Evolutionary conservation across 805 yeast species (phyloP), one percentile per base, ranked within the genome.

Genomic region (Monosporozyma siamensis): DNA sequence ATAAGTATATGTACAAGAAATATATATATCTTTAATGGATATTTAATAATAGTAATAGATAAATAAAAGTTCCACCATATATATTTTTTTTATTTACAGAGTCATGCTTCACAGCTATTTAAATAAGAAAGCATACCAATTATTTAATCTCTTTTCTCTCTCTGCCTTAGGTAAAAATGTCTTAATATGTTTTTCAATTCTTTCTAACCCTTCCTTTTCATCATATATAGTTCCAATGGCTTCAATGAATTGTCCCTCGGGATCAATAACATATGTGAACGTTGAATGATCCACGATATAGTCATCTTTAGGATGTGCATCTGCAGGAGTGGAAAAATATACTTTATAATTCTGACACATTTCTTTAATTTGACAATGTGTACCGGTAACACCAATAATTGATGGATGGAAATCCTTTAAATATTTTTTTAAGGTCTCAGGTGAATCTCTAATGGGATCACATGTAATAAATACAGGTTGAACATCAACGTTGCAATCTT

Each of bases 281-380:
- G 92, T 90, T 4, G 97, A 89, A 65, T 90, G 98, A 59, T 90
- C 98, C 27, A 90, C 98, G 47, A 90, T 71, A 59, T 90, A 90
- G 53, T 90, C 96, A 61, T 90, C 95, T 20, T 95, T 96, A 0
- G 95, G 89, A 58, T 87, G 84, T 36, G 87, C 82, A 58, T 87
- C 77, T 21, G 87, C 82, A 3, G 97, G 98, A 1, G 98, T 90
- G 11, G 95, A 85, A 64, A 92, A 90, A 64, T 89, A 90, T n/a
- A 92, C 98, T 52, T 97, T 75, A 66, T 79, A 90, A 50, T 78
- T 78, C 63, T 85, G 88, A 68, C 97, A 92, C 43, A 80, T 75
- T 48, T 75, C 73, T 64, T 87, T 89, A 46, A 92, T 78, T 48
- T 82, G 79, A 23, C 87, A 90, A 61, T 86, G 89, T 10, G 85